phyloP scores from a whole-genome alignment of 106 monocot genomes.

The Dioscorea zingiberensis region DNA sequence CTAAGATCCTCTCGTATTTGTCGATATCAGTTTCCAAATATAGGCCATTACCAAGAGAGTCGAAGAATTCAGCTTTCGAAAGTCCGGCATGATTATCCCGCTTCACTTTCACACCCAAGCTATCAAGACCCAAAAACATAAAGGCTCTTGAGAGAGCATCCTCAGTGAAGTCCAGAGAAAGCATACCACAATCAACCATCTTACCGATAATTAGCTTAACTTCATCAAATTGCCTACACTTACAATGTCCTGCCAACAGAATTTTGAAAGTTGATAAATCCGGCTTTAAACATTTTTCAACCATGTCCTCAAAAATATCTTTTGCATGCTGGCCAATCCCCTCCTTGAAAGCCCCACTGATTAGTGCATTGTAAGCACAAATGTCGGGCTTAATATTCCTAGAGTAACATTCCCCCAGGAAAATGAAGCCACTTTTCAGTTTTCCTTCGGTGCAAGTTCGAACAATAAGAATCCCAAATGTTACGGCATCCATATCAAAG shows the following conservation, averaged over 20 bases:
- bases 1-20: constrained; percentile 44
- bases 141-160: constrained; percentile 65
- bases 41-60: constrained; percentile 85
- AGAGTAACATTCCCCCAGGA: constrained; percentile 62
- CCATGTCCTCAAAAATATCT: constrained; percentile 61
- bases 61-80: constrained; percentile 82
- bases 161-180: constrained; percentile 23
- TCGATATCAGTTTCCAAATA: constrained; percentile 70
- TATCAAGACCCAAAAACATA: constrained; percentile 54
- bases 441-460: constrained; percentile 66
- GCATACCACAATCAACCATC: constrained; percentile 31
- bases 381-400: constrained; percentile 42
- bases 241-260: constrained; percentile 80
- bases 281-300: constrained; percentile 34
- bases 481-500: constrained; percentile 43
- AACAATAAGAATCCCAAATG: constrained; percentile 64
- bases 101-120: constrained; percentile 65
- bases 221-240: constrained; percentile 64
- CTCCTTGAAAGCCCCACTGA: constrained; percentile 57
- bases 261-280: constrained; percentile 58
- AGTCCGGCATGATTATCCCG: constrained; percentile 51
- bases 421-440: constrained; percentile 52
- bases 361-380: constrained; percentile 68
- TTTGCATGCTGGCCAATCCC: constrained; percentile 46
- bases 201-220: constrained; percentile 32